Percentiles rank a stretch among this genome's conserved stretches.
Evolutionary conservation across 2,329 filamentous ascomycete genomes (phyloP).

Genomic region (Alternaria dauci): DNA sequence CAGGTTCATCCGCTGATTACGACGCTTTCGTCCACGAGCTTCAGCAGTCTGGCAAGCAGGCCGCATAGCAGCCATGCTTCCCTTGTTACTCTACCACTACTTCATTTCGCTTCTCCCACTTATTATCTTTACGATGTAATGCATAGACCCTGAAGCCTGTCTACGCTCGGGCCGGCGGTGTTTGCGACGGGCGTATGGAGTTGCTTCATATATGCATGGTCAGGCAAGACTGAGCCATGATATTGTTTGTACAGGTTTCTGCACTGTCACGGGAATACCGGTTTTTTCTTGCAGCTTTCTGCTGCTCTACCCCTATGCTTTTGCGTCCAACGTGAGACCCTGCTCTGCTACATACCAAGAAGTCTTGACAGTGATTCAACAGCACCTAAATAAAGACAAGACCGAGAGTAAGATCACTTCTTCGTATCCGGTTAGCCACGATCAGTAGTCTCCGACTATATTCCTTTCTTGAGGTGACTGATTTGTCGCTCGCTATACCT

Average conservation of each 20-base stretch:
- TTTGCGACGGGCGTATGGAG: constrained; percentile 28
- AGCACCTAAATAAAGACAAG: neutral
- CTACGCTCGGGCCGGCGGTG: constrained; percentile 21
- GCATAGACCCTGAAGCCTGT: constrained; percentile 29
- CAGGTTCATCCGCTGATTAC: constrained; percentile 25
- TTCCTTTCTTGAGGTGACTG: neutral
- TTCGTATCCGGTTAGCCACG: neutral
- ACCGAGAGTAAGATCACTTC: neutral
- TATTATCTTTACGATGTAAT: constrained; percentile 24
- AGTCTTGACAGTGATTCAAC: neutral
- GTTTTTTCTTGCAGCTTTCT: neutral
- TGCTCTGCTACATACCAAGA: neutral
- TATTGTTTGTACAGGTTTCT: neutral
- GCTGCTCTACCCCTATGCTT: neutral
- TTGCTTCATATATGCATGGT: constrained; percentile 1
- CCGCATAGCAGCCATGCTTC: constrained; percentile 16
- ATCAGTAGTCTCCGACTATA: neutral
- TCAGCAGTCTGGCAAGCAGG: constrained; percentile 25
- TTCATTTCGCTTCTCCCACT: constrained; percentile 5
- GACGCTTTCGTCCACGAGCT: constrained; percentile 32
- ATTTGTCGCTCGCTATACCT: neutral
- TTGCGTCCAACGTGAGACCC: neutral
- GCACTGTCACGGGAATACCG: neutral
- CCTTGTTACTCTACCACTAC: constrained; percentile 1
- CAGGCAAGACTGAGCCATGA: neutral